Base-by-base conservation (phyloP, 345 rosid genomes). In the Lagerstroemia speciosa region DNA sequence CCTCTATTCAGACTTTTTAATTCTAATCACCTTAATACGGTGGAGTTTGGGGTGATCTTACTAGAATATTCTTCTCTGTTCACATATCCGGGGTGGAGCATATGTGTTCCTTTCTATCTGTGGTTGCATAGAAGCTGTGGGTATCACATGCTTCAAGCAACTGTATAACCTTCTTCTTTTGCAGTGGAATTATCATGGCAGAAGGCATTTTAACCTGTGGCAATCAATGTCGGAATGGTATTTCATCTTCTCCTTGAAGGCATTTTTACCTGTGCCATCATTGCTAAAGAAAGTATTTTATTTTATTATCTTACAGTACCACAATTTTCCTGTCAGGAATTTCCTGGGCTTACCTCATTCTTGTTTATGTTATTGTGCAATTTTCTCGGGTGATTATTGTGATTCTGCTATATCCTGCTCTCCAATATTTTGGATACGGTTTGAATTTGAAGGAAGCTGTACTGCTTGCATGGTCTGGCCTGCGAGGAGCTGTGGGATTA, bases 181-280 rank as follows among this genome's bases (percentile, higher is more conserved):
- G 22, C 88, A 93, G 98, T 82, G 97, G 98, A 71, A 96, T 89
- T 75, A 91, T 89, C 76, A 93, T 93, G 67, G 97, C 98, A 33
- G 97, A 90, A 83, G 88, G 97, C 52, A 71, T 91, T 81, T 86
- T 93, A 31, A 74, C 75, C 71, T 81, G 79, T 65, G 75, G 70
- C 48, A 73, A 81, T 74, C 85, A 85, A 70, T 61, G 78, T 65
- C 76, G 83, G 53, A 87, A 90, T 88, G 80, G 34, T 76, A 62
- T 71, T 65, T 26, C 29, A 37, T 67, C 24, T 57, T 65, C 34
- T 60, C 58, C 36, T 37, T 57, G 16, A 24, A 27, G 22, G 6
- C 19, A 17, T 52, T 27, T 1, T 5, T 22, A 38, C 12, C 7
- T 38, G 2, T 5, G 7, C 43, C 12, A 38, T n/a, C n/a, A n/a